Evolutionary conservation across 2,329 filamentous ascomycete species (phyloP).

Genomic region (Aspergillus versicolor): DNA sequence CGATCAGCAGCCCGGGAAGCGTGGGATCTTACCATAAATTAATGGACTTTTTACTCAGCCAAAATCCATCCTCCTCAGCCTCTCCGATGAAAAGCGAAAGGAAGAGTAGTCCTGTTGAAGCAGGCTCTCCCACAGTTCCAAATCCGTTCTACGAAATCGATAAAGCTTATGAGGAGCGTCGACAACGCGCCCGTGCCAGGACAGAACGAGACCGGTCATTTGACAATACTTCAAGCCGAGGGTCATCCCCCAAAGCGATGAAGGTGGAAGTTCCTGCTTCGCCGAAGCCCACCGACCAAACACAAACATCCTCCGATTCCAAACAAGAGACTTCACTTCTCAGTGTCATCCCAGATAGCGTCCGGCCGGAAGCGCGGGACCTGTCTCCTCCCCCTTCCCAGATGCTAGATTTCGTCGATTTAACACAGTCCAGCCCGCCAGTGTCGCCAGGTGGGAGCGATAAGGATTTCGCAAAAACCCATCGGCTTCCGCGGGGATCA

Average conservation of each 20-base stretch:
- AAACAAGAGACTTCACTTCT: constrained; percentile 12
- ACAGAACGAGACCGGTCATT: background rate
- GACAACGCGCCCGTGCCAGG: constrained; percentile 5
- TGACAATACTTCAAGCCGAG: constrained; percentile 1
- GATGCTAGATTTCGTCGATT: constrained; percentile 31
- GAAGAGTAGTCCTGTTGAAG: constrained; percentile 1
- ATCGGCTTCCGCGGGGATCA: constrained; percentile 26
- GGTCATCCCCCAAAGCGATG: constrained; percentile 3
- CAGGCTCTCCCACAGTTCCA: constrained; percentile 18
- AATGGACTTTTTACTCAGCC: constrained; percentile 8
- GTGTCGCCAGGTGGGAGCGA: constrained; percentile 28
- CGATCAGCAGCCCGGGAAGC: constrained; percentile 16
- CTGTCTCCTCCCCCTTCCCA: constrained; percentile 6
- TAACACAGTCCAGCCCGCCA: constrained; percentile 39
- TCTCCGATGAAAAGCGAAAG: constrained; percentile 5
- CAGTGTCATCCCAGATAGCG: constrained; percentile 12
- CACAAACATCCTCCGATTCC: background rate
- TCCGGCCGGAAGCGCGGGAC: background rate
- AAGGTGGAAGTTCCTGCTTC: constrained; percentile 13
- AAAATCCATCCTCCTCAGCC: background rate
- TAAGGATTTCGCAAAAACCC: constrained; percentile 28
- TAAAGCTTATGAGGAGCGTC: constrained; percentile 18
- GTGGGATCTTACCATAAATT: constrained; percentile 10
- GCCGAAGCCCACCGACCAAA: background rate
- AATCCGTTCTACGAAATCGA: constrained; percentile 36